Evolutionary conservation across 306 rosid species (phyloP).

Genomic region (Vigna angularis): DNA sequence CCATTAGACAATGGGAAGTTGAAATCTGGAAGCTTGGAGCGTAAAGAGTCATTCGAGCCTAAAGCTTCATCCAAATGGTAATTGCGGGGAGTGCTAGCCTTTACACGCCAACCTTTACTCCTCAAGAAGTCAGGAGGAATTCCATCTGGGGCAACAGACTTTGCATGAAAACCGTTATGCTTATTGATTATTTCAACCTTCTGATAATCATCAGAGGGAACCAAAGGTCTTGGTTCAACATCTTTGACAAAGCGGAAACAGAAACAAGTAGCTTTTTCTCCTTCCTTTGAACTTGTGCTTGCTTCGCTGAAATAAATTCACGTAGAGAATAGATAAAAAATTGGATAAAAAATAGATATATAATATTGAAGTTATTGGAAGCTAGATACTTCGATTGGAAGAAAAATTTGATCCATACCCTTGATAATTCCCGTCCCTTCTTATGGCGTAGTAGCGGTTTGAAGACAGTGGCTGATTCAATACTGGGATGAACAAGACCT

Average conservation of each 20-base stretch:
- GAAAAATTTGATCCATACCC: constrained; percentile 19
- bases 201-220: constrained; percentile 47
- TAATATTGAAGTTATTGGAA: not conserved
- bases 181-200: constrained; percentile 43
- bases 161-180: constrained; percentile 43
- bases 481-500: constrained; percentile 68
- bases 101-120: constrained; percentile 44
- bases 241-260: constrained; percentile 9
- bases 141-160: constrained; percentile 50
- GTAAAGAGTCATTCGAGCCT: constrained; percentile 49
- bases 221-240: constrained; percentile 39
- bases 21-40: constrained; percentile 49
- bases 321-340: not conserved
- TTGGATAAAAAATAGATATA: not conserved
- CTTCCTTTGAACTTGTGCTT: constrained; percentile 50
- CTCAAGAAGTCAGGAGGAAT: constrained; percentile 49
- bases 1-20: constrained; percentile 28
- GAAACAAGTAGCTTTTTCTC: constrained; percentile 41
- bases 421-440: constrained; percentile 47
- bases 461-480: constrained; percentile 59
- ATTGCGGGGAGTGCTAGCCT: constrained; percentile 23
- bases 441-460: constrained; percentile 58
- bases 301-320: constrained; percentile 49
- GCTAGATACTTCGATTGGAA: not conserved
- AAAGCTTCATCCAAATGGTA: constrained; percentile 54